phyloP scores from a whole-genome alignment of 305 asterid genomes.

The Fraxinus sp. region DNA sequence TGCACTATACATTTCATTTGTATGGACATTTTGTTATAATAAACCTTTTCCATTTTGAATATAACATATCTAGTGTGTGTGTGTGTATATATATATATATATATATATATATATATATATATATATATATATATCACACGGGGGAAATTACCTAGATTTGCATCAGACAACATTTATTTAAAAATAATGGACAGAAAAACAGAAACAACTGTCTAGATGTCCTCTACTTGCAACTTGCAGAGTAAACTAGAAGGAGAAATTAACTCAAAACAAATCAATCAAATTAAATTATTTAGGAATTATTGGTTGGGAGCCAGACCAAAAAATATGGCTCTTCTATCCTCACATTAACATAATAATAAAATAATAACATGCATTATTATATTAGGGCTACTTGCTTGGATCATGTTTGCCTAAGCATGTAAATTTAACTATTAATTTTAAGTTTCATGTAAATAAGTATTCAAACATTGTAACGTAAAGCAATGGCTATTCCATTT shows the following conservation, averaged over 20 bases:
- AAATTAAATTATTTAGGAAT: slow-evolving; percentile 12
- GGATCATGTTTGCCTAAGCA: background rate
- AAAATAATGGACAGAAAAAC: background rate
- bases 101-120: too few species aligned
- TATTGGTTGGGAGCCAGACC: background rate
- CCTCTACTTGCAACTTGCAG: background rate
- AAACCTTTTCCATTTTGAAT: too few species aligned
- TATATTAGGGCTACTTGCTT: background rate
- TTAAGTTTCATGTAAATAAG: background rate
- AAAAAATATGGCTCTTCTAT: background rate
- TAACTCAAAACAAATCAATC: background rate
- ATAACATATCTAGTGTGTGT: too few species aligned
- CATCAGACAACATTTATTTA: background rate
- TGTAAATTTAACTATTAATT: background rate
- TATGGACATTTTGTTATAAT: too few species aligned
- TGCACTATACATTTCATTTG: too few species aligned
- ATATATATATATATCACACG: background rate
- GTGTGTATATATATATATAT: too few species aligned
- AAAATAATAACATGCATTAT: too few species aligned
- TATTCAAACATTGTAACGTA: too few species aligned
- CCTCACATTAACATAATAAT: background rate
- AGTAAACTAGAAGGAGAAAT: background rate
- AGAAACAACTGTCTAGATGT: background rate
- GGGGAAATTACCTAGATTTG: background rate
- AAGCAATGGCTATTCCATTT: too few species aligned